Evolutionary conservation across 1,284 basidiomycete genomes (phyloP).

Genomic region (Salmacisia buchloeana): DNA sequence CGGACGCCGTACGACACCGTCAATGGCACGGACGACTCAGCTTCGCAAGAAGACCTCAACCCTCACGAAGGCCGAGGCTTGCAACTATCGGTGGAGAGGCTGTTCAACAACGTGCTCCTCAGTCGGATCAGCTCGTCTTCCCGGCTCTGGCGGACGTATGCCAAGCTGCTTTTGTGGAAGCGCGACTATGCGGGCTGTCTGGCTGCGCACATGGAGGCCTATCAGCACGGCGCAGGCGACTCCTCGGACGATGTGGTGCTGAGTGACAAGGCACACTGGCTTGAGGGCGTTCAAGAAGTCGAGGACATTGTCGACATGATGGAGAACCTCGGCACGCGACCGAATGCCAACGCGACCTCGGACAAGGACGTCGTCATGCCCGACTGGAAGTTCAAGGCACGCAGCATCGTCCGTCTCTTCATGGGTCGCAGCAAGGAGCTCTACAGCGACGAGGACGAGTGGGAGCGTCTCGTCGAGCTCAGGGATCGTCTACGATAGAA

Average conservation of each 20-base stretch:
- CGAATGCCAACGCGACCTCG: slow-evolving; percentile 46
- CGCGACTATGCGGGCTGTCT: slow-evolving; percentile 24
- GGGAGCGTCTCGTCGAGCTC: slow-evolving; percentile 62
- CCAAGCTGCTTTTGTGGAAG: slow-evolving; percentile 31
- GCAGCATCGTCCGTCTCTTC: slow-evolving; percentile 81
- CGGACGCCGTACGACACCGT: slow-evolving; percentile 52
- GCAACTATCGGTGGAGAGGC: slow-evolving; percentile 59
- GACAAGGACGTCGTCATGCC: slow-evolving; percentile 52
- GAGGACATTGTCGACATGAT: slow-evolving; percentile 64
- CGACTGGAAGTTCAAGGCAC: slow-evolving; percentile 76
- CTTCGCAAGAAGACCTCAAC: slow-evolving; percentile 22
- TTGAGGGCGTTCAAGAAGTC: slow-evolving; percentile 25
- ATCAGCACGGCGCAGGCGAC: slow-evolving; percentile 21
- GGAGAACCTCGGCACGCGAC: slow-evolving; percentile 71
- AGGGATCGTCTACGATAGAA: slow-evolving; percentile 18
- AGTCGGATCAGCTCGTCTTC: slow-evolving; percentile 58
- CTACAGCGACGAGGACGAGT: slow-evolving; percentile 83
- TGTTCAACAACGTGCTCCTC: slow-evolving; percentile 73
- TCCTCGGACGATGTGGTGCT: slow-evolving; percentile 14
- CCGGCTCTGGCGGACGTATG: slow-evolving; percentile 34
- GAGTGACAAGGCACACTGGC: slow-evolving; percentile 9
- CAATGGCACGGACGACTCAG: background rate
- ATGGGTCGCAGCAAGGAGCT: slow-evolving; percentile 62
- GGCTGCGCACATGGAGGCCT: slow-evolving; percentile 32
- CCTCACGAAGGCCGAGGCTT: slow-evolving; percentile 67